Base-by-base conservation (phyloP, 495 filamentous ascomycete species). In the Lentithecium fluviatile region DNA sequence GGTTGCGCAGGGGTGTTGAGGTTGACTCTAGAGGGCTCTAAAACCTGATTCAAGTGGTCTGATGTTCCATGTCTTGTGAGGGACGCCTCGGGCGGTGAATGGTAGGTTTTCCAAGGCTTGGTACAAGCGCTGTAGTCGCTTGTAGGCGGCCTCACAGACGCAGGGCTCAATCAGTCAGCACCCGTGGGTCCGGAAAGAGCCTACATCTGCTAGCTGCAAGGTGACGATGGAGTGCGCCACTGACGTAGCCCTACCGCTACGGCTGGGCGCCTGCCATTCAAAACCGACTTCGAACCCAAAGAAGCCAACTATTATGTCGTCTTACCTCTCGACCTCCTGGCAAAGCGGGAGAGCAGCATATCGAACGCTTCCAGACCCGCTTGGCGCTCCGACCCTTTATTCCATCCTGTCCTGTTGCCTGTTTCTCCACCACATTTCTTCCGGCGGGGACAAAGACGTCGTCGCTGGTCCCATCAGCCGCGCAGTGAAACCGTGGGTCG, bases 341-440 rank as follows among this genome's bases (percentile, higher is more conserved):
- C 36, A 43, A 26, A 34, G 48, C 54, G 61, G 34, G 10, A 10
- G 58, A 54, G 29, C 46, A 56, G 56, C 43, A 60, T 45, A 48
- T 58, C 36, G 23, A 56, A 65, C 49, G 29, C 56, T 40, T 65
- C 62, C 37, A 59, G 62, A 54, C 56, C 56, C 10, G n/a, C 62
- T 65, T 65, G 62, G 62, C 62, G 29, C 25, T 26, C 20, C 29
- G 29, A 19, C 45, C 45, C 56, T 43, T 52, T 52, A 23, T 36
- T 51, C 46, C 37, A 23, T 23, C 45, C 48, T 45, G 21, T 4
- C 26, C 32, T 6, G 46, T 10, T 29, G 23, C 37, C 48, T 52
- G 49, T n/a, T 21, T 60, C 19, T 61, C 43, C 49, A 45, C 38
- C 49, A 52, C 56, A 46, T 59, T 52, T 59, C 43, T 38, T 47